Evolutionary conservation across 352 stramenopile genomes (phyloP).

Genomic region (Pythium pectinolyticum): DNA sequence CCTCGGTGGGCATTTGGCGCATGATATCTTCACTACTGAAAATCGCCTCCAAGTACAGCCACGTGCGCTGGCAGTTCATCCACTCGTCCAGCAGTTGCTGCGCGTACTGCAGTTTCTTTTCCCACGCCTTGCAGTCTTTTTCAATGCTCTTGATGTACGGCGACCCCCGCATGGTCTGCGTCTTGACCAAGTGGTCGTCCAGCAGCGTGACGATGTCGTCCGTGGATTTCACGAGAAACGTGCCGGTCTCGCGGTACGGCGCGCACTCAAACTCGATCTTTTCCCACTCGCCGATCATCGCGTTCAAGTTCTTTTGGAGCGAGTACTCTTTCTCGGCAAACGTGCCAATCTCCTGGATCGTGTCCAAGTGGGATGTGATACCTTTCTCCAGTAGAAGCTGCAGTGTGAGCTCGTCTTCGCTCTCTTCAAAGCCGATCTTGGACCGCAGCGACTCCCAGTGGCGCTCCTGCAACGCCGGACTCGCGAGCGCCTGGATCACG

Average conservation of each 20-base stretch:
- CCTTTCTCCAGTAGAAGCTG: conserved; percentile 78
- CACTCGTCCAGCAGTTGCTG: conserved; percentile 94
- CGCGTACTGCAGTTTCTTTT: conserved; percentile 88
- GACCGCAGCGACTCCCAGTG: conserved; percentile 92
- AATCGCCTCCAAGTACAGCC: conserved; percentile 96
- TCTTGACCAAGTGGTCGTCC: conserved; percentile 95
- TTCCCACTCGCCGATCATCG: conserved; percentile 94
- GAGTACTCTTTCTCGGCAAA: conserved; percentile 96
- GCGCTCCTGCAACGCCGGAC: conserved; percentile 88
- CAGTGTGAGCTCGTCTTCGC: conserved; percentile 85
- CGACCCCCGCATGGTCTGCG: conserved; percentile 94
- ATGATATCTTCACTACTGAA: conserved; percentile 96
- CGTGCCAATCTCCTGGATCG: conserved; percentile 87
- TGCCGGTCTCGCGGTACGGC: conserved; percentile 92
- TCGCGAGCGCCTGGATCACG: conserved; percentile 91
- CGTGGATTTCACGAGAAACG: conserved; percentile 81
- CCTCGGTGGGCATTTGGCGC: conserved; percentile 93
- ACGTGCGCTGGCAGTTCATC: conserved; percentile 93
- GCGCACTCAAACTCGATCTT: conserved; percentile 92
- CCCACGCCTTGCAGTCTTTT: conserved; percentile 88
- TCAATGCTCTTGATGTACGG: conserved; percentile 95
- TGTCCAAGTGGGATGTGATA: conserved; percentile 88
- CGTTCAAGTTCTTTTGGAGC: conserved; percentile 91
- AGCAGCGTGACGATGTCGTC: conserved; percentile 92
- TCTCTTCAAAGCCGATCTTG: conserved; percentile 87